Evolutionary conservation across 2,329 filamentous ascomycete genomes (phyloP), one percentile per base, ranked within the genome.

Genomic region (Paraconiothyrium sp.): DNA sequence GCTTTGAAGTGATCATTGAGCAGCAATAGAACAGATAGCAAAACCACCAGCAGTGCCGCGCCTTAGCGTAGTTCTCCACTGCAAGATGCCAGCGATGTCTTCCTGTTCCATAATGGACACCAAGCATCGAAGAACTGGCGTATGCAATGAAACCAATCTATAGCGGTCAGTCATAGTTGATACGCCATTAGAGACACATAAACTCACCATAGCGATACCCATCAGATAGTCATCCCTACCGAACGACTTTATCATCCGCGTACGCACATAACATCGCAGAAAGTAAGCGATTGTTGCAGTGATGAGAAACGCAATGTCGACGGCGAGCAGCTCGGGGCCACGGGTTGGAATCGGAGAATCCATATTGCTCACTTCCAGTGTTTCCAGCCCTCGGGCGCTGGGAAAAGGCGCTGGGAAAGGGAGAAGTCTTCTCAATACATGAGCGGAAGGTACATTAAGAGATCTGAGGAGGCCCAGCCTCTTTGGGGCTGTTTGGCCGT

Each of bases 181-280:
- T 14, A 7, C 30, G 13, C 6, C 22, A 46, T 41, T 51, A 8
- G 8, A 47, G 37, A 16, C 27, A 20, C 11, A 10, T 5, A n/a
- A 34, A 64, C 72, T 65, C 57, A 78, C 76, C 41, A 67, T 68
- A 20, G 76, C 72, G 8, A 70, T 16, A 6, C 70, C 67, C 75
- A 78, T 78, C 6, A 78, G 61, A 62, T 71, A 78, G 58, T 78
- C 76, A 58, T 78, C 76, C 16, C 69, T 24, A 1, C 75, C 75
- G 64, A 77, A 78, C 1, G 72, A 72, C 59, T 73, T 76, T 5
- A 78, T 75, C 70, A 78, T 73, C 27, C 58, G 54, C 6, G 76
- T 30, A 13, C 76, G 71, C 22, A 77, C 75, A 58, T 69, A 75
- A 49, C 68, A 70, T 66, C 76, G 62, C 48, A 78, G 44, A 13